A percentile compares a stretch with the other conserved stretches of the same genome.
phyloP scores from a whole-genome alignment of 257 asterid genomes.

The Salvia splendens region DNA sequence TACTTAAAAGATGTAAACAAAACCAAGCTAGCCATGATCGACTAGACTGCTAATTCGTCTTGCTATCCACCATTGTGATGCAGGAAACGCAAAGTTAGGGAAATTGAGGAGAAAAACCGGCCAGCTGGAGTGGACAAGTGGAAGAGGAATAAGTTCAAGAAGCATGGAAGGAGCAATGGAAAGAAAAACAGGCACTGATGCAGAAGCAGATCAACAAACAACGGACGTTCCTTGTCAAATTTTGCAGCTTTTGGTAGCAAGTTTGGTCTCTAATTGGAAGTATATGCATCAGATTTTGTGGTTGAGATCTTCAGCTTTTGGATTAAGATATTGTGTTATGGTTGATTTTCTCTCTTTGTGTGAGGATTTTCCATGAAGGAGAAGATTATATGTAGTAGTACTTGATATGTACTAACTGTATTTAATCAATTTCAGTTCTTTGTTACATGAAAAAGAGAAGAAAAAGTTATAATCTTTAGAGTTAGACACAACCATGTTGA shows the following conservation, averaged over 20 bases:
- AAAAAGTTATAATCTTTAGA: too few species aligned
- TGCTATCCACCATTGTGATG: slow-evolving; percentile 20
- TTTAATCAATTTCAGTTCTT: neutral
- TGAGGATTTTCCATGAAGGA: neutral
- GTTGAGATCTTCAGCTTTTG: slow-evolving; percentile 7
- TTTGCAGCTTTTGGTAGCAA: neutral
- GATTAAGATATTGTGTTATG: neutral
- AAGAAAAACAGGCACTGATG: slow-evolving; percentile 43
- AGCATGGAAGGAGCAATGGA: slow-evolving; percentile 51
- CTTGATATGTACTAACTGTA: too few species aligned
- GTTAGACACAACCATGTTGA: too few species aligned
- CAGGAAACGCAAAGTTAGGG: slow-evolving; percentile 89
- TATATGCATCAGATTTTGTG: neutral
- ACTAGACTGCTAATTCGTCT: neutral
- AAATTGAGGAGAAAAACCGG: slow-evolving; percentile 75
- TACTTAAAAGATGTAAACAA: slow-evolving; percentile 8
- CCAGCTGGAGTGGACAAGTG: slow-evolving; percentile 82
- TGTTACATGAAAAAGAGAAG: too few species aligned
- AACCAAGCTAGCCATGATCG: slow-evolving; percentile 9
- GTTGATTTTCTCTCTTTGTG: neutral
- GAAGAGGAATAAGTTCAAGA: slow-evolving; percentile 52
- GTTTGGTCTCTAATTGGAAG: slow-evolving; percentile 1
- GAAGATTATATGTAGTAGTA: neutral
- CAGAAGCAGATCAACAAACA: slow-evolving; percentile 11
- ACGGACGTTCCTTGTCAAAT: neutral